Conservation (phyloP, 495 filamentous ascomycete genomes). For the Aspergillus nidulans region DNA sequence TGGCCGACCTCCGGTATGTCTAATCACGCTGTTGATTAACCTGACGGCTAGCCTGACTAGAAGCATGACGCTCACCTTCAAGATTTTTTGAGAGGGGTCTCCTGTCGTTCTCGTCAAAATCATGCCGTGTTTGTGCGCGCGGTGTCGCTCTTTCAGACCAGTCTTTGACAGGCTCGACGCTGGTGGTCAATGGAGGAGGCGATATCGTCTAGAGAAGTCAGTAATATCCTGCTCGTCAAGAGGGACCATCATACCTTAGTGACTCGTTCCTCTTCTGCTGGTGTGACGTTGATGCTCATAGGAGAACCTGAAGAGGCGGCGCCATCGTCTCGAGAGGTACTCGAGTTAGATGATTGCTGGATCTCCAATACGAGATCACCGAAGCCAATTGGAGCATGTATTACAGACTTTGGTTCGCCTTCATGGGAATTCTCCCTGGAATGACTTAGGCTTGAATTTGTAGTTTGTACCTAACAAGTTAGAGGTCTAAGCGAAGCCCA, state of each 20-base stretch:
- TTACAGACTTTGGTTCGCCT: constrained; percentile 75
- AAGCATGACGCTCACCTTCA: constrained; percentile 51
- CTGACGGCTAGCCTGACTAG: not conserved
- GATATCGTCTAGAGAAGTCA: constrained; percentile 37
- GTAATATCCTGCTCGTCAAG: not conserved
- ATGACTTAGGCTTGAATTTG: constrained; percentile 49
- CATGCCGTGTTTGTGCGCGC: constrained; percentile 71
- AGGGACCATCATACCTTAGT: constrained; percentile 14
- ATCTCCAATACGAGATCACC: constrained; percentile 56
- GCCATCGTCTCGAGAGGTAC: not conserved
- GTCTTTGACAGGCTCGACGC: constrained; percentile 58
- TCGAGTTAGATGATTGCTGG: not conserved
- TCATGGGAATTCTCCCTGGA: constrained; percentile 55
- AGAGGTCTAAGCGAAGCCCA: not conserved
- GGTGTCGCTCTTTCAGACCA: constrained; percentile 70
- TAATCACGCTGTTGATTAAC: constrained; percentile 21
- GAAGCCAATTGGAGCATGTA: constrained; percentile 80
- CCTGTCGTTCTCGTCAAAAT: constrained; percentile 56
- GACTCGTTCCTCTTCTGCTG: constrained; percentile 16
- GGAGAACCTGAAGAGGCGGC: constrained; percentile 1
- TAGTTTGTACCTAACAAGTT: constrained; percentile 50
- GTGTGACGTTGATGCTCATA: not conserved
- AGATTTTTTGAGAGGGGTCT: constrained; percentile 56
- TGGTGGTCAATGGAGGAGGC: constrained; percentile 65
- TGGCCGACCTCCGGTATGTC: constrained; percentile 42